Evolutionary conservation across 768 basidiomycete species (phyloP), one percentile per base, ranked within the genome.

Genomic region (Tubosaeta sp.): DNA sequence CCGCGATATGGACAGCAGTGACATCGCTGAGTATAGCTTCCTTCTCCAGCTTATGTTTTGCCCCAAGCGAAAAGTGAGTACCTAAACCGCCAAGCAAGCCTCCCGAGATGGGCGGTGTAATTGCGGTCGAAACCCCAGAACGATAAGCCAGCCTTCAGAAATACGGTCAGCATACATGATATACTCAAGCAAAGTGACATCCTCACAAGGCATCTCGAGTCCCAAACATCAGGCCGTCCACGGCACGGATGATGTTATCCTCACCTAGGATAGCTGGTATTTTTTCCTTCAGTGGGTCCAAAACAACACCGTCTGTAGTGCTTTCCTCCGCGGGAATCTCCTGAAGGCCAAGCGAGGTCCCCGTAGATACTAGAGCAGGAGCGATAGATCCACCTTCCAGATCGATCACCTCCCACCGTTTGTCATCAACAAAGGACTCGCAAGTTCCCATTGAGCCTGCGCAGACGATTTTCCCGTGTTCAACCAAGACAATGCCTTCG

Each of bases 1-100:
- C 58, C 2, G 71, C 52, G 35, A 87, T 71, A 57, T 92, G 90
- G 6, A 94, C 64, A 0, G 89, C 86, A 5, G 76, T 78, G 16
- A 78, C 73, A 11, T 80, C 73, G 55, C 84, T 74, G n/a, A 87
- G 56, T n/a, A 94, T 71, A 0, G 89, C 88, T 11, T 79, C 81
- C 0, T 60, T 55, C 22, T 78, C 80, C 22, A 93, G 76, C 25
- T 76, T 75, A 63, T 86, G 76, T 12, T 67, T 64, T 0, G 84
- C 81, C 1, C 80, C 80, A 1, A 80, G 75, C 18, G 76, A 77
- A 65, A 90, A 84, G 11, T 78, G 74, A 6, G 79, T 76, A 14
- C 83, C 79, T 32, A 90, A 62, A 0, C 91, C 91, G 0, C 72
- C 66, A 30, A 89, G 62, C 57, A 89, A 79, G 7, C 84, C 79